phyloP scores from a whole-genome alignment of 2,329 filamentous ascomycete genomes.

The Neonectria punicea region DNA sequence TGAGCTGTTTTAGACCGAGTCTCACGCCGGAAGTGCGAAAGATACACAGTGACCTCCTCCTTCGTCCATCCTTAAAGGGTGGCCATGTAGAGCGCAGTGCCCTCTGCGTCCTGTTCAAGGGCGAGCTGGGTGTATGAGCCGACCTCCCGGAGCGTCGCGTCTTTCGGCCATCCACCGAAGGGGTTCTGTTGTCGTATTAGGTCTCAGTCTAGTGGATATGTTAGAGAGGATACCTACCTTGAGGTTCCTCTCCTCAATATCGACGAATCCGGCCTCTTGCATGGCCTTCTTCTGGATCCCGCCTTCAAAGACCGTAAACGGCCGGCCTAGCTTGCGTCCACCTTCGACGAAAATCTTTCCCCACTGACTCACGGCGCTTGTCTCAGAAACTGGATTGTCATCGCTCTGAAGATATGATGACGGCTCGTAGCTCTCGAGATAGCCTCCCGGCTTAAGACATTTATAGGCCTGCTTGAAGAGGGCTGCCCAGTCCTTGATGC shows the following conservation, averaged over 20 bases:
- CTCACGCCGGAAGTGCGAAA: slow-evolving; percentile 17
- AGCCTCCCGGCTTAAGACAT: slow-evolving; percentile 26
- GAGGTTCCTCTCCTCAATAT: slow-evolving; percentile 24
- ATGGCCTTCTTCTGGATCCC: slow-evolving; percentile 25
- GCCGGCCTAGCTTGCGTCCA: slow-evolving; percentile 24
- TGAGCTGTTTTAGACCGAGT: slow-evolving; percentile 13
- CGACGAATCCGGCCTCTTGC: slow-evolving; percentile 23
- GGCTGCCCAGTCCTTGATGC: slow-evolving; percentile 23
- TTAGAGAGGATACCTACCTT: slow-evolving; percentile 12
- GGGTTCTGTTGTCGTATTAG: neutral
- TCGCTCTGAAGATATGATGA: slow-evolving; percentile 28
- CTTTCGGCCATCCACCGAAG: neutral
- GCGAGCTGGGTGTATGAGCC: neutral
- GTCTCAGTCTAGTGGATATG: no score
- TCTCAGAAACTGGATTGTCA: slow-evolving; percentile 20
- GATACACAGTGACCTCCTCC: slow-evolving; percentile 14
- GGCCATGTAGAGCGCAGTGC: slow-evolving; percentile 14
- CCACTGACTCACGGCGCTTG: slow-evolving; percentile 34
- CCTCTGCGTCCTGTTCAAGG: slow-evolving; percentile 6
- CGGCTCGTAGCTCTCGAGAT: slow-evolving; percentile 31
- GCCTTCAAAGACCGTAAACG: slow-evolving; percentile 28
- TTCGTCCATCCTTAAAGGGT: slow-evolving; percentile 9
- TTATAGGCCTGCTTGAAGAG: slow-evolving; percentile 28
- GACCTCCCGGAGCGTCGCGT: neutral
- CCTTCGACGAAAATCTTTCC: slow-evolving; percentile 34